Evolutionary conservation across 371 early-diverging fungal genomes (phyloP).

Genomic region (Rhizopus sp.): DNA sequence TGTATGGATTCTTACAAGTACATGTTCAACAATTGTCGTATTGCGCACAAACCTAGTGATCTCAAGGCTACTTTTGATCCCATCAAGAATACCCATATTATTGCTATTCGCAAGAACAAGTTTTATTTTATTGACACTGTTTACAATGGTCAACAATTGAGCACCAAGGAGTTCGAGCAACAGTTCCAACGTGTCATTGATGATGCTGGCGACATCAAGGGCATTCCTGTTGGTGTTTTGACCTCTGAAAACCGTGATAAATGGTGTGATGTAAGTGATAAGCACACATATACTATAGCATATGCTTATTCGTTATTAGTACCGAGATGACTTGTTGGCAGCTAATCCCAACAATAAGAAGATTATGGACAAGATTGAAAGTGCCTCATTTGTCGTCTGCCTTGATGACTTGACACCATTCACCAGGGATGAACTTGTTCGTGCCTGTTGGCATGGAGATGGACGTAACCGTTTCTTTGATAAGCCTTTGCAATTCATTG

Average conservation of each 20-base stretch:
- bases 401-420: conserved; percentile 84
- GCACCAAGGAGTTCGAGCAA: conserved; percentile 81
- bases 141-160: conserved; percentile 77
- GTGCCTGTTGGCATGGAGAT: conserved; percentile 91
- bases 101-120: conserved; percentile 89
- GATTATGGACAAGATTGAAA: conserved; percentile 80
- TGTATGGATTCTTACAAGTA: conserved; percentile 92
- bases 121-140: conserved; percentile 80
- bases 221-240: conserved; percentile 81
- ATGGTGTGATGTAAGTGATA: conserved; percentile 81
- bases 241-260: conserved; percentile 91
- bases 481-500: conserved; percentile 91
- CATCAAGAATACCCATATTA: conserved; percentile 75
- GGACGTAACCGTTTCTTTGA: conserved; percentile 95
- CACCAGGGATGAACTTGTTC: conserved; percentile 79
- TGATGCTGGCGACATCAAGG: conserved; percentile 71
- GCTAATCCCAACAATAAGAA: conserved; percentile 70
- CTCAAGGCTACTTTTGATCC: conserved; percentile 77
- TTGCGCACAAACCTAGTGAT: conserved; percentile 87
- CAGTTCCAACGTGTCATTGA: conserved; percentile 78
- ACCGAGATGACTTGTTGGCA: conserved; percentile 64
- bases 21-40: conserved; percentile 96
- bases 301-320: conserved; percentile 12
- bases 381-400: conserved; percentile 83
- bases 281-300: no score